These are phyloP conservation scores for Pythium rhizo-oryzae DNA, from an alignment of 352 stramenopile genomes.

Conservation along the genomic window DNA sequence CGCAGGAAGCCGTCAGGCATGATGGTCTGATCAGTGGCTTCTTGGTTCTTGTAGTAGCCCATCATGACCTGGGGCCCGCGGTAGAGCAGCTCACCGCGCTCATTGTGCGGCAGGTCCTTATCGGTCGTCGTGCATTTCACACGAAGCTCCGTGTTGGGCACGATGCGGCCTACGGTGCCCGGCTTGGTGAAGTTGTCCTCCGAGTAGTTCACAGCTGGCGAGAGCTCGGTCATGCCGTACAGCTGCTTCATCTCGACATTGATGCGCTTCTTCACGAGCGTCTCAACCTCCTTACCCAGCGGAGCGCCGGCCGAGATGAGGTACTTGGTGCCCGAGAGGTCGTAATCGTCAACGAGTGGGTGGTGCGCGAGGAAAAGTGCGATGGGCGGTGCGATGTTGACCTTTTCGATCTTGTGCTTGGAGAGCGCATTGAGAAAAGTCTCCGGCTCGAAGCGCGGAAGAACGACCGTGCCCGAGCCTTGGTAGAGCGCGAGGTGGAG, in stretches of 20 bases:
- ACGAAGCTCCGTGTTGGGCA: slow-evolving; percentile 45
- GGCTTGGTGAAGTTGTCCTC: slow-evolving; percentile 27
- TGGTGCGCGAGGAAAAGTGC: slow-evolving; percentile 85
- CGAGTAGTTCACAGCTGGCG: slow-evolving; percentile 31
- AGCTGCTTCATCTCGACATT: slow-evolving; percentile 37
- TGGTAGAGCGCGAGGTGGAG: slow-evolving; percentile 83
- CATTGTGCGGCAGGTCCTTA: slow-evolving; percentile 34
- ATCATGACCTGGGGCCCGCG: slow-evolving; percentile 40
- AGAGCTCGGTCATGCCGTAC: slow-evolving; percentile 51
- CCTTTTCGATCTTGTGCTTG: slow-evolving; percentile 45
- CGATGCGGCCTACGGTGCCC: slow-evolving; percentile 34
- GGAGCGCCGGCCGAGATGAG: slow-evolving; percentile 79
- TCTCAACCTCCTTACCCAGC: slow-evolving; percentile 66
- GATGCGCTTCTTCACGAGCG: slow-evolving; percentile 56
- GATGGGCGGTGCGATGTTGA: slow-evolving; percentile 88
- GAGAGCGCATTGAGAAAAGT: slow-evolving; percentile 81
- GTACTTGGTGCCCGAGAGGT: slow-evolving; percentile 79
- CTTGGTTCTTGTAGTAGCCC: slow-evolving; percentile 88
- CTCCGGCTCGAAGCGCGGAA: slow-evolving; percentile 89
- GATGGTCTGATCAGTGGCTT: slow-evolving; percentile 85
- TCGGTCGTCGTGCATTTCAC: slow-evolving; percentile 43
- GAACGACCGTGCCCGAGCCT: slow-evolving; percentile 83
- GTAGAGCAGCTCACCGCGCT: slow-evolving; percentile 72
- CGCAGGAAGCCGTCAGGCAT: slow-evolving; percentile 82
- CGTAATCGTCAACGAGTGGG: slow-evolving; percentile 91